These are phyloP conservation scores for Oxalis stricta DNA, from an alignment of 441 rosid genomes.

Conservation along the genomic window DNA sequence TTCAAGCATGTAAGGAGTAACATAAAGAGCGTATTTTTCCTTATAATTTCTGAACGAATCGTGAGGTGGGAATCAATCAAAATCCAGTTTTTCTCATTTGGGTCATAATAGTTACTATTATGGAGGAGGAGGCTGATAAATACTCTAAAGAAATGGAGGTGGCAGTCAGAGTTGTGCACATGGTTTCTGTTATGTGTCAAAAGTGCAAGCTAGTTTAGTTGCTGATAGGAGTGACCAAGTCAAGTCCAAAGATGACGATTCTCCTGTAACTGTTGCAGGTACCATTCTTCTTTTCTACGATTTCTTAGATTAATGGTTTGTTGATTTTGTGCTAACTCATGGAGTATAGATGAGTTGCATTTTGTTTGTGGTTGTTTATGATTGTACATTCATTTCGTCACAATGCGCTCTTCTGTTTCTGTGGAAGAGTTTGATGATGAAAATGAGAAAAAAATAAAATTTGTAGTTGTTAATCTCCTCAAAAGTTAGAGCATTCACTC, in stretches of 20 bases:
- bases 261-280: constrained; percentile 91
- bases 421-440: neutral
- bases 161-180: constrained; percentile 67
- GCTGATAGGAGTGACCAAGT: constrained; percentile 23
- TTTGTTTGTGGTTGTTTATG: too few species aligned
- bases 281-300: neutral
- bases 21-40: neutral
- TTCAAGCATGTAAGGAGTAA: too few species aligned
- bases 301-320: neutral
- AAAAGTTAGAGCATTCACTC: neutral
- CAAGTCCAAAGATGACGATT: constrained; percentile 67
- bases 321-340: neutral
- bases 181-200: constrained; percentile 73
- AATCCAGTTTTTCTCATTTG: constrained; percentile 5
- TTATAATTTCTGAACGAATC: constrained; percentile 2
- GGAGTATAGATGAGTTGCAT: neutral
- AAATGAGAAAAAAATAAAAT: neutral
- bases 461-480: neutral
- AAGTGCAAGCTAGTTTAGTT: constrained; percentile 49
- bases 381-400: neutral
- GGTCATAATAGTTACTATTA: neutral
- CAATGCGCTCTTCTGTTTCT: neutral
- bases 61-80: constrained; percentile 3
- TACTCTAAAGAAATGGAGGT: constrained; percentile 49
- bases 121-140: constrained; percentile 18